phyloP scores from a whole-genome alignment of 2,329 filamentous ascomycete species.

The Nigrospora oryzae region DNA sequence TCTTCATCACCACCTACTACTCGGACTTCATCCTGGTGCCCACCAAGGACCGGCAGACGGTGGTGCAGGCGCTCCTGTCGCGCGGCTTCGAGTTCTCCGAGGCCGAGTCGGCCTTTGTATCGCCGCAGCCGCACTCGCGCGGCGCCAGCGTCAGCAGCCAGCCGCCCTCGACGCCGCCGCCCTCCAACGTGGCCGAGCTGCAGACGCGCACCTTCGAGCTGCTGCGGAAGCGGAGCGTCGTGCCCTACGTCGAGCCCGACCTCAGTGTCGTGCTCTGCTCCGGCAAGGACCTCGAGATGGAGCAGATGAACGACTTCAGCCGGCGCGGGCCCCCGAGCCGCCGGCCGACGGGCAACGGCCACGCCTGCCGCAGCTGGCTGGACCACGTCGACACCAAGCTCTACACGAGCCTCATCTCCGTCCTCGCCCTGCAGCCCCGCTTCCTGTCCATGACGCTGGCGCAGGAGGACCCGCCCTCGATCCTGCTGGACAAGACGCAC shows the following conservation, averaged over 20 bases:
- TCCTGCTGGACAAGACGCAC: conserved; percentile 63
- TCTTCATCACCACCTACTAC: conserved; percentile 98
- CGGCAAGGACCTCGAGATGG: conserved; percentile 39
- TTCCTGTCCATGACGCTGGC: conserved; percentile 71
- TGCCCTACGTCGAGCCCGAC: conserved; percentile 59
- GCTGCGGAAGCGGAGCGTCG: conserved; percentile 70
- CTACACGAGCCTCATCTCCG: conserved; percentile 54
- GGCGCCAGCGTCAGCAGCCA: conserved; percentile 23
- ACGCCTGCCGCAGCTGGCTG: conserved; percentile 36
- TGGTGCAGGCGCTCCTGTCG: conserved; percentile 67
- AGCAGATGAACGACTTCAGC: conserved; percentile 27
- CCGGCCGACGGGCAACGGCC: conserved; percentile 24
- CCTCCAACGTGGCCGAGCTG: conserved; percentile 69
- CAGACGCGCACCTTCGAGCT: conserved; percentile 75
- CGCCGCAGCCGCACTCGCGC: conserved; percentile 34
- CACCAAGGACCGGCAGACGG: conserved; percentile 60
- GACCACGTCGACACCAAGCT: conserved; percentile 55
- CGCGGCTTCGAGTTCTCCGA: conserved; percentile 80
- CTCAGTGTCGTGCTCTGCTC: conserved; percentile 78
- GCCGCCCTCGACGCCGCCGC: conserved; percentile 64
- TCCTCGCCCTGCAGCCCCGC: conserved; percentile 50
- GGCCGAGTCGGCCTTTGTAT: conserved; percentile 59
- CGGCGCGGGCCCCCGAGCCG: conserved; percentile 24
- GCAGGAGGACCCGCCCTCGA: conserved; percentile 63
- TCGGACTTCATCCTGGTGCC: conserved; percentile 95